Evolutionary conservation across 75 land plant genomes (phyloP), one percentile per base, ranked within the genome.

Genomic region (Cunninghamia lanceolata): DNA sequence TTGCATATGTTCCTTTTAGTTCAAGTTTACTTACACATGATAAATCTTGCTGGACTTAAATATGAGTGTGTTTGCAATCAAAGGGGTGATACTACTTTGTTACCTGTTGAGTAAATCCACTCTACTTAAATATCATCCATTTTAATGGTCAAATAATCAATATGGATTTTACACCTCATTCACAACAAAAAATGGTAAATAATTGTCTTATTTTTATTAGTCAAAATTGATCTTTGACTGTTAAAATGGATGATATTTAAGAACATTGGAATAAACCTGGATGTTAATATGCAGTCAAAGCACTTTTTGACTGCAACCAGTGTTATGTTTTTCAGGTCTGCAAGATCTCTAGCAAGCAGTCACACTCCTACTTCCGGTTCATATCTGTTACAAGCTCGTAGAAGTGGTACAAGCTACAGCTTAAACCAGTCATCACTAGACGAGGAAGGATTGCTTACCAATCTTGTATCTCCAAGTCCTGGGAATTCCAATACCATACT

Each of bases 261-360:
- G n/a, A n/a, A n/a, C n/a, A n/a, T n/a, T n/a, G n/a, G n/a, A n/a
- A n/a, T n/a, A n/a, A n/a, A n/a, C n/a, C n/a, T n/a, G n/a, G n/a
- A n/a, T n/a, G n/a, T n/a, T n/a, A n/a, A 50, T 50, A 50, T 50
- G 53, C 53, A 50, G 13, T 50, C 2, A 0, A 14, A 14, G 14
- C 16, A 13, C 53, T 50, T 50, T 50, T 50, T 50, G 53, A 50
- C 53, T 50, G 15, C 53, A 50, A 14, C 14, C 16, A 13, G 95
- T 52, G 96, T 96, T 56, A 89, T 96, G 82, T 96, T 94, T 85
- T 83, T 96, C 39, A 50, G 53, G 86, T 94, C 39, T 87, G 86
- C 45, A 92, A 94, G 84, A 50, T 50, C 53, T 50, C 53, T 50
- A 50, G 53, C 53, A 13, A 50, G 53, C 53, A 50, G 53, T 50